Base-by-base conservation (phyloP, 75 land plant genomes). In the Selaginella moellendorffii region DNA sequence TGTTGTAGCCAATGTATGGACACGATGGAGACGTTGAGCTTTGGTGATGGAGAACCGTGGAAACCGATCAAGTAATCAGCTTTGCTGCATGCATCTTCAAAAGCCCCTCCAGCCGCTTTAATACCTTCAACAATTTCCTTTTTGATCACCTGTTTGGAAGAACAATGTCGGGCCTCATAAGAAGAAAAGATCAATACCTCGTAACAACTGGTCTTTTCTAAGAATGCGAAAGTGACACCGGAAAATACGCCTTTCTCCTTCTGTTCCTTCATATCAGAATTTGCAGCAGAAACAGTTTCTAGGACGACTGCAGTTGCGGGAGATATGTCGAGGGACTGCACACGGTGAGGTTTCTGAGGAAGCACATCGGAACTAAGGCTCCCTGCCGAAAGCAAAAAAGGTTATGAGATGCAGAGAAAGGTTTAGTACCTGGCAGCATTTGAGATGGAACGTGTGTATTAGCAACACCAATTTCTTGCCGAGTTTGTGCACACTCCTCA, bases 1-100 rank as follows among this genome's bases (percentile, higher is more conserved):
- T 66, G 81, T 0, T 73, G 56, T 70, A 89, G 70, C 99, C 99
- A 95, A 29, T 89, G 90, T 68, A 66, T 79, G 0, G 99, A 83
- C 42, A 95, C 80, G 85, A 83, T 83, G 27, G 80, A 70, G 60
- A 78, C 56, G 29, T 88, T 64, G 54, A 62, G 59, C 19, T 66
- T 67, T 78, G 53, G 63, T 61, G 52, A 67, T 65, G 26, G 69
- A 53, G 66, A 27, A 85, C 96, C 58, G 64, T 73, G 65, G 78
- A 81, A 65, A 31, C 69, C 88, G 30, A 95, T 66, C 27, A 73
- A 72, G 63, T 76, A 95, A 54, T 82, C 72, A 27, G 63, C 77
- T 12, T 71, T 70, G 10, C 98, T 93, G 31, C 21, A 28, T 12
- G 54, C 72, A 71, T 68, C 79, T 63, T 69, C 84, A 23, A 73